Base-by-base conservation (phyloP, 2,329 filamentous ascomycete species). In the Cordyceps farinosa region DNA sequence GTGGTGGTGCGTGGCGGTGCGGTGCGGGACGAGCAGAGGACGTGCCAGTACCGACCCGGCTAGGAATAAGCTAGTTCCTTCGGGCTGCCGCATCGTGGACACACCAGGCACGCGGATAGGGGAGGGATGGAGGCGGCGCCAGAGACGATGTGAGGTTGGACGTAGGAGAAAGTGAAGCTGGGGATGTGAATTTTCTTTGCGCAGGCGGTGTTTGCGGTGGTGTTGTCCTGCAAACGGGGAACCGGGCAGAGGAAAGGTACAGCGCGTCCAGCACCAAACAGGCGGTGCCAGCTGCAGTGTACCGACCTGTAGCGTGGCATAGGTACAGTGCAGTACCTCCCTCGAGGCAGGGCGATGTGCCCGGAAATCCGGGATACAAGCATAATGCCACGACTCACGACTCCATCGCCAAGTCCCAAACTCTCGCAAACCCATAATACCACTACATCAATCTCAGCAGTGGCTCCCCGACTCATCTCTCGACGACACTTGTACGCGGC, bases 111-210 rank as follows among this genome's bases (percentile, higher is more conserved):
- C 8, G 44, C 32, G 34, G 11, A 50, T 50, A 32, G 44, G 32
- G 15, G 34, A 32, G 27, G 10, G 27, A 45, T 29, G 6, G 27
- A 45, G 40, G 6, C 6, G 56, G 34, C 30, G 42, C 29, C 29
- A 10, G 44, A 13, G 22, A 29, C 17, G 11, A 50, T 38, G 11
- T 30, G 45, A 50, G 15, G 56, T 13, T n/a, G 34, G 22, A 22
- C 9, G 45, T 17, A 40, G 56, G 8, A 40, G 22, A 32, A 50
- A 48, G 45, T 59, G 56, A 59, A 59, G 56, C 45, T 50, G 45
- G 36, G 3, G 55, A 59, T 50, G 56, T 7, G n/a, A 38, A 15
- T 1, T 2, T 1, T 22, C 9, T 30, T 48, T 59, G 45, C 30
- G 32, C 13, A 59, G 22, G 32, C 34, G 22, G 34, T 30, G 45